Evolutionary conservation across 2,329 filamentous ascomycete species (phyloP), one percentile per base, ranked within the genome.

Genomic region (Epichloe typhina): DNA sequence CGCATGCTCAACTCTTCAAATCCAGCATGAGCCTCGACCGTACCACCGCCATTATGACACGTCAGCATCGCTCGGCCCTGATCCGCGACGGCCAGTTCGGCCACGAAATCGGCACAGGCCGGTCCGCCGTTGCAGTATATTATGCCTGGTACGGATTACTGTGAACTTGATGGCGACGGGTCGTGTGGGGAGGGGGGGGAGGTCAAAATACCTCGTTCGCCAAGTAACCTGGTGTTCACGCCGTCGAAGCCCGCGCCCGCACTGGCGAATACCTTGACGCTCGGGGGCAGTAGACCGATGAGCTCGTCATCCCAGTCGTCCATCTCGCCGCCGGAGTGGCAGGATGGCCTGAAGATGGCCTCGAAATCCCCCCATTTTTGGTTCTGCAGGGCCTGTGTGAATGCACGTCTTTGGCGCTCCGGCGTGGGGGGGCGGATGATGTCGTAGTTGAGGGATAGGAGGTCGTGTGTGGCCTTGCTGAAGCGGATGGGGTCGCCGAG

Each of bases 111-210:
- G 6, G 82, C 82, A 37, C 82, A 83, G 0, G 84, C 83, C 2
- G 80, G 74, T 2, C 83, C 83, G 3, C 80, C 76, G 66, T 88
- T 88, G 71, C 84, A 88, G 67, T 88, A 88, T 48, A 83, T 66
- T 54, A 86, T 77, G 38, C 80, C 76, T 76, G 47, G 17, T 33
- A 13, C 23, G 23, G 23, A 26, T 26, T 1, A 26, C 8, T 21
- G 19, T 17, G n/a, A 42, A 19, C 19, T 17, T 42, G 23, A 19
- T 38, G 7, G 2, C n/a, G 6, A 3, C 17, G 8, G 26, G 26
- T 31, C 8, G 26, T 9, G 8, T 1, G 8, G 3, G 21, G 4
- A 5, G 21, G 26, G 8, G 23, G 26, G 2, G 8, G 8, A 9
- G 8, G 26, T 31, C 26, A 1, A 31, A 7, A 15, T 62, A 78